Evolutionary conservation across 139 green algal genomes (phyloP).

Genomic region (Marvania coccoides): DNA sequence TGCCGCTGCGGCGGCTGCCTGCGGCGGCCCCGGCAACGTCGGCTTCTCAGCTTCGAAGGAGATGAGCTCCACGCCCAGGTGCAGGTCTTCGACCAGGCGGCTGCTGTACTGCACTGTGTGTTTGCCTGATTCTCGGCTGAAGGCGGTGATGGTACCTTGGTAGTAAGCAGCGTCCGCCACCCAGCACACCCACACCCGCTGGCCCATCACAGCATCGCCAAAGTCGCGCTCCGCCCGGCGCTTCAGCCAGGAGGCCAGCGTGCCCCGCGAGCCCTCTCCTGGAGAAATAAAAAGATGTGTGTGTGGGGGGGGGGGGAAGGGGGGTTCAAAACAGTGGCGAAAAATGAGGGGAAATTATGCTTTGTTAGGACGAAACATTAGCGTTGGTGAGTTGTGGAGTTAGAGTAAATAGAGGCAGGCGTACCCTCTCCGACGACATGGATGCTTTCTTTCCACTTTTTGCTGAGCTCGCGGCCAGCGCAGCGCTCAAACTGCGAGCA

Average conservation of each 20-base stretch:
- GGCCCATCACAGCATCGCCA: conserved; percentile 7
- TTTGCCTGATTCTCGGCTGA: conserved; percentile 21
- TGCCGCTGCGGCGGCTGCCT: too few species aligned
- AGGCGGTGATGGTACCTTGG: conserved; percentile 15
- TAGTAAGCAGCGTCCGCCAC: conserved; percentile 21
- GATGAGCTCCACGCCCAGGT: conserved; percentile 24
- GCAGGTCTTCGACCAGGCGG: conserved; percentile 21
- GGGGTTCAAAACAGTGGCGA: too few species aligned
- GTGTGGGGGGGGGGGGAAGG: too few species aligned
- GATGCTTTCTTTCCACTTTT: conserved; percentile 39
- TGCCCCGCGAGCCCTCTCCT: conserved; percentile 20
- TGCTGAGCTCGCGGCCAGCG: conserved; percentile 29
- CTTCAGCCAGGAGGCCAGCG: conserved; percentile 25
- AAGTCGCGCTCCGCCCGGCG: conserved; percentile 1
- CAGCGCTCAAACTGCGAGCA: conserved; percentile 27
- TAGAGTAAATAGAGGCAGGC: too few species aligned
- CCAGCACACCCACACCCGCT: conserved; percentile 24
- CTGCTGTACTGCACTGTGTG: conserved; percentile 22
- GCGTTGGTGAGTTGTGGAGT: too few species aligned
- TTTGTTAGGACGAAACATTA: too few species aligned
- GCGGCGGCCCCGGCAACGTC: neutral
- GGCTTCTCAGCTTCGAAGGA: conserved; percentile 15
- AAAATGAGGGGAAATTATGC: too few species aligned
- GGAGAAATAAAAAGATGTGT: too few species aligned
- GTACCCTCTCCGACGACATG: conserved; percentile 24